Conservation (phyloP, 2,329 filamentous ascomycete genomes). For the Microsporum ferrugineum region DNA sequence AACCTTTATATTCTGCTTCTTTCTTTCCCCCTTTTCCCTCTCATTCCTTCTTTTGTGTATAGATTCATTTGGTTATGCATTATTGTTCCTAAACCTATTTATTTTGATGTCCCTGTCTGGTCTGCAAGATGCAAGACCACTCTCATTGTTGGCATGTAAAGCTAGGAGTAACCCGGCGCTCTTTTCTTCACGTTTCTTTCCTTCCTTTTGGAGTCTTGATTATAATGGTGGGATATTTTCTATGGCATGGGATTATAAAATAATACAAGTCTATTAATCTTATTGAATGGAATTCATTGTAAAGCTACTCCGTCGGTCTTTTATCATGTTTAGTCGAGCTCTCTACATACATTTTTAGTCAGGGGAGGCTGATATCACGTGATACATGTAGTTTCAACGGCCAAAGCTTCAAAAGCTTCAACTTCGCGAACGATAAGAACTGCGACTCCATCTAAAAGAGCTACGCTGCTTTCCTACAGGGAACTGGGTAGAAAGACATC, state of each 20-base stretch:
- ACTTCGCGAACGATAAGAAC: not conserved
- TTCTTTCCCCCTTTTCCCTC: not conserved
- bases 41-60: not conserved
- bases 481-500: not conserved
- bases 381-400: not conserved
- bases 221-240: not conserved
- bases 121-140: not conserved
- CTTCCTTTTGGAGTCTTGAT: conserved; percentile 1
- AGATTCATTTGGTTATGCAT: conserved; percentile 1
- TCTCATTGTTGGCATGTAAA: not conserved
- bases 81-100: not conserved
- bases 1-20: not conserved
- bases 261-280: not conserved
- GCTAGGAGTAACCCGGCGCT: conserved; percentile 1
- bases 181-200: not conserved
- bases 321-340: not conserved
- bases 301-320: no score
- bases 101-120: not conserved
- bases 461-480: not conserved
- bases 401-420: not conserved
- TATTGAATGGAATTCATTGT: no score
- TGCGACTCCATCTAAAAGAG: not conserved
- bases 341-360: not conserved
- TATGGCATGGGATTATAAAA: not conserved
- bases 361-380: not conserved